Evolutionary conservation across 176 grass and related monocot genomes (phyloP).

Genomic region (Carex scoparia): DNA sequence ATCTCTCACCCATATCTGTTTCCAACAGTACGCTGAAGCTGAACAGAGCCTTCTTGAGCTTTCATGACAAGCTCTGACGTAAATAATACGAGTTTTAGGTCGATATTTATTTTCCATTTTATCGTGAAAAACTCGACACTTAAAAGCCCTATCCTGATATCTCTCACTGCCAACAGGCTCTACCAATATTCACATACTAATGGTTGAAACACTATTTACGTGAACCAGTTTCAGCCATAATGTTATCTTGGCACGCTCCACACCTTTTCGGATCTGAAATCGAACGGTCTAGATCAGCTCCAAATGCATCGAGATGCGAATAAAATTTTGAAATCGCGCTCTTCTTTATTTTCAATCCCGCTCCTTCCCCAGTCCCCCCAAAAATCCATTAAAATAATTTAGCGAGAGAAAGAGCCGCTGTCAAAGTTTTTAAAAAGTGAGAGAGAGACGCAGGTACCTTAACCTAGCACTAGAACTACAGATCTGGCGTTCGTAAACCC

Average conservation of each 20-base stretch:
- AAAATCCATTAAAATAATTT: conserved; percentile 10
- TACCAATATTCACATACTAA: background rate
- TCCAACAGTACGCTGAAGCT: too few relatives aligned
- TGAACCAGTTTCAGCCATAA: background rate
- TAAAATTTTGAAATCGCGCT: conserved; percentile 26
- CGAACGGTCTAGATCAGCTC: background rate
- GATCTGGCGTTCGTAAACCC: background rate
- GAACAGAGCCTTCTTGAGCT: too few relatives aligned
- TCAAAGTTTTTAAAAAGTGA: background rate
- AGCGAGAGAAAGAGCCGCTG: background rate
- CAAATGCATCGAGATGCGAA: background rate
- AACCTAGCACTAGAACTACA: background rate
- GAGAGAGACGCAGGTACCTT: background rate
- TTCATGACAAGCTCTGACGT: too few relatives aligned
- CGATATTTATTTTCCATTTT: background rate
- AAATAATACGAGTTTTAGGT: background rate
- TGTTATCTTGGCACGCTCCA: background rate
- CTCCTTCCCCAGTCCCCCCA: background rate
- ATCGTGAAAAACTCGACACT: background rate
- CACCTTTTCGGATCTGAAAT: conserved; percentile 7
- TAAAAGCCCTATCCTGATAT: background rate
- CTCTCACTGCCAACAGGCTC: background rate
- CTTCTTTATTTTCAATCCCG: conserved; percentile 15
- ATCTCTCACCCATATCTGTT: too few relatives aligned
- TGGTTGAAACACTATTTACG: background rate